Evolutionary conservation across 495 filamentous ascomycete genomes (phyloP).

Genomic region (Corynascus novoguineensis): DNA sequence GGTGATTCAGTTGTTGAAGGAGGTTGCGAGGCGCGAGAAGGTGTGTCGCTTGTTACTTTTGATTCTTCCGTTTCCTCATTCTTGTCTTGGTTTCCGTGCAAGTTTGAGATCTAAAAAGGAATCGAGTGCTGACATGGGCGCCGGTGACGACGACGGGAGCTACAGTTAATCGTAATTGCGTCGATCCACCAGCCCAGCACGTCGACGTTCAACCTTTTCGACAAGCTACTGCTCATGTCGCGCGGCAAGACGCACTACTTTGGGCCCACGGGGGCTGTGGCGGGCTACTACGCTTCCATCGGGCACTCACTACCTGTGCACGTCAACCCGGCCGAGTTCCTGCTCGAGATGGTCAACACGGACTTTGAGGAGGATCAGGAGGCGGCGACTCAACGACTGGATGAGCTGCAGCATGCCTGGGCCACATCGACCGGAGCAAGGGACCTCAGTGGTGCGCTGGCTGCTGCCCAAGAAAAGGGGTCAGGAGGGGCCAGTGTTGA

Average conservation of each 20-base stretch:
- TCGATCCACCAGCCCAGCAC: slow-evolving; percentile 81
- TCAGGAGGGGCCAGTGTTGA: neutral
- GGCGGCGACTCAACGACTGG: slow-evolving; percentile 34
- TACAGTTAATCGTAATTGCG: slow-evolving; percentile 63
- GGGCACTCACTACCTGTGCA: slow-evolving; percentile 57
- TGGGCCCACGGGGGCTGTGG: slow-evolving; percentile 50
- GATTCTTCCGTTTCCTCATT: neutral
- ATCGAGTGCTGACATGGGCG: slow-evolving; percentile 41
- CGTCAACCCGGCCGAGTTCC: slow-evolving; percentile 71
- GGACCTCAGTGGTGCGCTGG: slow-evolving; percentile 18
- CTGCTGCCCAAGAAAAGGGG: slow-evolving; percentile 5
- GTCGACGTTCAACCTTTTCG: slow-evolving; percentile 68
- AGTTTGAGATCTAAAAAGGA: slow-evolving; percentile 14
- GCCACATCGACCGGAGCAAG: slow-evolving; percentile 16
- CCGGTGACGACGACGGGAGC: no score
- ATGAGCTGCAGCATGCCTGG: slow-evolving; percentile 44
- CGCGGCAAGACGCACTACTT: slow-evolving; percentile 64
- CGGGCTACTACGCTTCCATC: slow-evolving; percentile 52
- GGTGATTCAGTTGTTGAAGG: slow-evolving; percentile 73
- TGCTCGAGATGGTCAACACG: slow-evolving; percentile 68
- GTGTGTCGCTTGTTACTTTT: slow-evolving; percentile 57
- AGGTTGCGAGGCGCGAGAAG: slow-evolving; percentile 60
- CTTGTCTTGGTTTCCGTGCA: neutral
- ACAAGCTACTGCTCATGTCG: slow-evolving; percentile 70
- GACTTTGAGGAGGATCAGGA: slow-evolving; percentile 55